Evolutionary conservation across 1,284 basidiomycete species (phyloP), one percentile per base, ranked within the genome.

Genomic region (Apiotrichum gracile): DNA sequence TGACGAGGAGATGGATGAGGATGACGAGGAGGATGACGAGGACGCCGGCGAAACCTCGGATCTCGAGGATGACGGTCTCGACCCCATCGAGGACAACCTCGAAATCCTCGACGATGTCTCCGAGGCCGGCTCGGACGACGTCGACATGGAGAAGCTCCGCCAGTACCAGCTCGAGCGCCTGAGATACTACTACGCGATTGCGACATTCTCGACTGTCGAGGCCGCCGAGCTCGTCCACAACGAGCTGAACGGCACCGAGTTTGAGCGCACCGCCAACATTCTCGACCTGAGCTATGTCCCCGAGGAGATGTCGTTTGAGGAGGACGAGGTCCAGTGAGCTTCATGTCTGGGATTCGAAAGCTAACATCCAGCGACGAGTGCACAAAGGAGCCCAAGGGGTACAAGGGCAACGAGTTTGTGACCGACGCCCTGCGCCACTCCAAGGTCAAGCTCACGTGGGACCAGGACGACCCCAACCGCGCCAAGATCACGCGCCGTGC

Each of bases 381-480:
- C 1, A 85, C 80, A 0, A 84, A 86, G 58, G 83, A 81, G 25
- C 69, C 72, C 19, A 76, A 85, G 49, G 77, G 80, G n/a, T 91
- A 91, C 76, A 87, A 86, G 69, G 84, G 83, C 1, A 81, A 94
- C 31, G 91, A 98, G 46, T 99, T 94, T 67, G 86, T 88, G 27
- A 99, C 96, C 1, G 91, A 94, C 69, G 93, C 93, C 8, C 82
- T 99, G n/a, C 86, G 96, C 9, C 93, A 98, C 72, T 98, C 96
- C 14, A 93, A 91, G 77, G 94, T 98, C 62, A 94, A 90, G 68
- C 80, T 98, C 25, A 97, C 94, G 10, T 99, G 96, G 96, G 96
- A 98, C 67, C 90, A 93, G 60, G 96, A 98, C 73, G 94, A 98
- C 66, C 86, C 90, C 3, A 88, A 94, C 68, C 86, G 96, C 19